These are phyloP conservation scores for Metarhizium sp. DNA, from an alignment of 2,329 filamentous ascomycete species.

Conservation along the genomic window DNA sequence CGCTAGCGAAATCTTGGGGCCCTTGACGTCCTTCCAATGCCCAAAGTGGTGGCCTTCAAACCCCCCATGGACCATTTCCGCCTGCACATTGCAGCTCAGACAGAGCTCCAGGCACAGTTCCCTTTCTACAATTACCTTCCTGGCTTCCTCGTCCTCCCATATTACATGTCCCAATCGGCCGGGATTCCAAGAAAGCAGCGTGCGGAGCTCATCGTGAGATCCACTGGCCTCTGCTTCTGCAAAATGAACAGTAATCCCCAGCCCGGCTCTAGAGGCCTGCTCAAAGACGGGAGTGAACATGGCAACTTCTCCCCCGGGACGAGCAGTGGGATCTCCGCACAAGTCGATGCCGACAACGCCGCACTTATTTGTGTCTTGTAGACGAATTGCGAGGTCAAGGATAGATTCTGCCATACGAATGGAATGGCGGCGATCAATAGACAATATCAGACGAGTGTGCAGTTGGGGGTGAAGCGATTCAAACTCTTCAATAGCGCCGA, in stretches of 20 bases:
- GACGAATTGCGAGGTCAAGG: constrained; percentile 49
- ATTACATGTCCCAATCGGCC: constrained; percentile 71
- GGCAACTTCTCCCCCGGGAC: constrained; percentile 46
- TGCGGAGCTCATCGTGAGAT: constrained; percentile 49
- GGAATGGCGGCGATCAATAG: constrained; percentile 59
- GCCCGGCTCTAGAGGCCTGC: constrained; percentile 40
- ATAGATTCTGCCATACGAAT: constrained; percentile 50
- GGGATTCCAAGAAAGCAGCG: constrained; percentile 56
- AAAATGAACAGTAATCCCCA: constrained; percentile 69
- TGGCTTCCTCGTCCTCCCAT: constrained; percentile 55
- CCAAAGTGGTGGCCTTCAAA: constrained; percentile 68
- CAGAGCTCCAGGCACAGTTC: constrained; percentile 65
- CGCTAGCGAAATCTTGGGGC: constrained; percentile 54
- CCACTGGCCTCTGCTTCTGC: constrained; percentile 56
- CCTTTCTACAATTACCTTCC: constrained; percentile 38
- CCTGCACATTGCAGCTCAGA: constrained; percentile 71
- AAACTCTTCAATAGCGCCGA: constrained; percentile 50
- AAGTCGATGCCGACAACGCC: constrained; percentile 69
- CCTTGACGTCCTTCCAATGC: constrained; percentile 53
- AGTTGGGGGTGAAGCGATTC: constrained; percentile 34
- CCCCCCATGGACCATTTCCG: constrained; percentile 59
- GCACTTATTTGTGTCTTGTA: constrained; percentile 28
- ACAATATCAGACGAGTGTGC: constrained; percentile 60
- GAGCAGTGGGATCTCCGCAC: constrained; percentile 58
- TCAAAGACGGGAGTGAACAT: constrained; percentile 51